Base-by-base conservation (phyloP, 1,284 basidiomycete species). In the Volvariella surrecta region DNA sequence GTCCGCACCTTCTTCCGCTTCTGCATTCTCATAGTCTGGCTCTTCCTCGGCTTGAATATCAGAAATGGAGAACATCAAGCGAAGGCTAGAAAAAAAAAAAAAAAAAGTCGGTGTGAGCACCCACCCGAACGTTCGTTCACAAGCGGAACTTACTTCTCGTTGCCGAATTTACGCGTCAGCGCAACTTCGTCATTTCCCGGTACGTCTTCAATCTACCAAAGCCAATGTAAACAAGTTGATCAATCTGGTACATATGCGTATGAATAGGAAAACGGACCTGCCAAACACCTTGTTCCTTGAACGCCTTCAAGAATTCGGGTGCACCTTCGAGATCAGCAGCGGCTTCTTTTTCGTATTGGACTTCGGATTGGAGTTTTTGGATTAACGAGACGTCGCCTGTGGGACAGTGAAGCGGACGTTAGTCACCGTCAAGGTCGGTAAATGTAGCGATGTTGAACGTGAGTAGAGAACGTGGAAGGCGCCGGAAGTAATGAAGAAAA, bases 131-230 rank as follows among this genome's bases (percentile, higher is more conserved):
- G 9, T 20, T 2, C 7, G 16, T 15, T 43, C 24, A 45, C 35
- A 24, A 2, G 28, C 15, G 22, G 18, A 38, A 52, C 84, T 46
- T 54, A 93, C 90, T 69, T 76, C 67, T 99, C 94, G 58, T 91
- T 92, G 50, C 92, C 94, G 60, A 93, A 98, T 53, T 82, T 82
- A 50, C 94, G 80, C 22, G 68, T 71, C 24, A 99, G 65, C 16
- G 75, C 68, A 30, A 98, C 79, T 60, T 97, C 94, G 62, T 97
- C 94, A 38, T 79, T 75, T 24, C 85, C 89, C 4, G 69, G 53
- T 21, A 62, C 61, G 59, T 96, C 90, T 50, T 79, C 70, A 53
- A 98, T 76, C 78, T 91, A 46, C 13, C n/a, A 30, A 17, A 34
- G 15, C 40, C 39, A 28, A 48, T 2, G 20, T 44, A 21, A 20